phyloP scores from a whole-genome alignment of 768 basidiomycete species.

The Boletus sp. region DNA sequence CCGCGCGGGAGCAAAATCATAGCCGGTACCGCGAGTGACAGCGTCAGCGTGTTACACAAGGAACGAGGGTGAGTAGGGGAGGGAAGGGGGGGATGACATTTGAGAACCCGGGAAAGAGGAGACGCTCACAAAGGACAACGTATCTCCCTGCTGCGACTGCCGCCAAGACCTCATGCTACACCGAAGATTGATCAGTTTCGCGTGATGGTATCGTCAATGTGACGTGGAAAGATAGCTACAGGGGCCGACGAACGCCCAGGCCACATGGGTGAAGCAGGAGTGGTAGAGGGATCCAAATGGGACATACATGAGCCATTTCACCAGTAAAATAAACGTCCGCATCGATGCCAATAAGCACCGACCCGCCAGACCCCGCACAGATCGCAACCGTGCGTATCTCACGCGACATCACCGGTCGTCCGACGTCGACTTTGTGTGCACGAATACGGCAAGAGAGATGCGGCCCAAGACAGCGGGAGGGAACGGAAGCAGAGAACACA shows the following conservation, averaged over 20 bases:
- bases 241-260: neutral
- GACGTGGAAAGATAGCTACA: constrained; percentile 10
- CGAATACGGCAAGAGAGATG: constrained; percentile 9
- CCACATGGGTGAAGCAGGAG: constrained; percentile 1
- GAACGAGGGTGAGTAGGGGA: neutral
- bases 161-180: constrained; percentile 83
- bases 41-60: constrained; percentile 14
- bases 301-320: constrained; percentile 82
- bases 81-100: neutral
- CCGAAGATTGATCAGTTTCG: constrained; percentile 1
- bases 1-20: constrained; percentile 7
- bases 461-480: constrained; percentile 2
- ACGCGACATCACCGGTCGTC: constrained; percentile 39
- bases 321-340: constrained; percentile 93
- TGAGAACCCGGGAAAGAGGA: neutral
- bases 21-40: constrained; percentile 15
- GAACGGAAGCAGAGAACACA: constrained; percentile 19
- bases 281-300: constrained; percentile 11
- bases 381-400: constrained; percentile 68
- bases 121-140: constrained; percentile 75
- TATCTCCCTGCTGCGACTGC: constrained; percentile 71
- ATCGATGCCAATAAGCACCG: constrained; percentile 62
- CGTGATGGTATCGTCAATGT: neutral
- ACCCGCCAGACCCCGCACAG: constrained; percentile 88
- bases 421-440: constrained; percentile 58